Conservation (phyloP, 768 basidiomycete genomes). For the Serendipita sp. region DNA sequence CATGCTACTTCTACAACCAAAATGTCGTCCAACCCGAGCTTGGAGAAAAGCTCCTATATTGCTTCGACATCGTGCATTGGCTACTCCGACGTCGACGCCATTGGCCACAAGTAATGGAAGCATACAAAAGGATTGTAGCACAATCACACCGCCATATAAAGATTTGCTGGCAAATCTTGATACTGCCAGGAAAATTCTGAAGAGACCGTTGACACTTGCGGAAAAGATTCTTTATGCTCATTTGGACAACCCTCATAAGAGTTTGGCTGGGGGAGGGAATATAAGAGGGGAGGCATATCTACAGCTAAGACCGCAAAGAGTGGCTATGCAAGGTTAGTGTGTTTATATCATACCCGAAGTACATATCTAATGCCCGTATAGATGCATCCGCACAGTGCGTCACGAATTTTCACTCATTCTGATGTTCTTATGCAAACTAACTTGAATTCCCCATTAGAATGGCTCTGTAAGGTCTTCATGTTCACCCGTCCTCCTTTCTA, state of each 20-base stretch:
- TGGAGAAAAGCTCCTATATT: no score
- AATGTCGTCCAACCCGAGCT: no score
- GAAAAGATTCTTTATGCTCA: slow-evolving; percentile 98
- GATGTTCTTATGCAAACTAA: background rate
- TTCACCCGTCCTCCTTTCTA: background rate
- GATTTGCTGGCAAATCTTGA: slow-evolving; percentile 53
- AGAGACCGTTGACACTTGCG: slow-evolving; percentile 76
- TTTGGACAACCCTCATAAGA: slow-evolving; percentile 60
- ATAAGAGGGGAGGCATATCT: slow-evolving; percentile 80
- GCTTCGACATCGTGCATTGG: no score
- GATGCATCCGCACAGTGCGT: slow-evolving; percentile 81
- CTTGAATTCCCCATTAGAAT: slow-evolving; percentile 32
- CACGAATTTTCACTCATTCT: background rate
- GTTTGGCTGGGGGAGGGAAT: slow-evolving; percentile 43
- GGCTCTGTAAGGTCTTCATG: slow-evolving; percentile 44
- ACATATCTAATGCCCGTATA: background rate
- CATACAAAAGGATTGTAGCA: slow-evolving; percentile 39
- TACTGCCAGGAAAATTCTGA: slow-evolving; percentile 49
- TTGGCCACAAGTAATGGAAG: background rate
- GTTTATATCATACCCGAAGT: background rate
- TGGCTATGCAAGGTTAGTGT: slow-evolving; percentile 64
- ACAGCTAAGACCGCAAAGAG: slow-evolving; percentile 79
- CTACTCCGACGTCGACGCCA: no score
- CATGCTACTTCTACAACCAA: no score
- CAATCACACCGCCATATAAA: slow-evolving; percentile 77